These are phyloP conservation scores for Oidiodendron maius DNA, from an alignment of 495 filamentous ascomycete genomes.

Conservation along the genomic window DNA sequence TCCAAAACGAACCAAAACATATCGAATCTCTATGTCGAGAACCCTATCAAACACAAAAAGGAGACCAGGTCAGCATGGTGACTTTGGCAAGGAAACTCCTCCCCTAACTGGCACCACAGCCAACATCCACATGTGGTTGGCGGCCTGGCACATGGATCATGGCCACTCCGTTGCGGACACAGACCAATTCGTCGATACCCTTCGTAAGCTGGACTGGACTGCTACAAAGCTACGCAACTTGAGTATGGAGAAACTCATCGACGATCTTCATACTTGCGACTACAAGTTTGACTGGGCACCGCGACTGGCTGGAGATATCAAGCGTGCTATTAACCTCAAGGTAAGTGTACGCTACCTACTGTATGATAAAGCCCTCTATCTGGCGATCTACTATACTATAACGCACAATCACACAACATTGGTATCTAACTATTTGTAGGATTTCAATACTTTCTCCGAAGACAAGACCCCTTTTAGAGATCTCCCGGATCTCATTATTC, in stretches of 20 bases:
- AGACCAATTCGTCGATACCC: not conserved
- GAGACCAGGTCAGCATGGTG: not conserved
- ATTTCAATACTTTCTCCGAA: not conserved
- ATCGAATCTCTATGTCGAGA: no score
- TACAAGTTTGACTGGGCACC: not conserved
- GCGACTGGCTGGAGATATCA: not conserved
- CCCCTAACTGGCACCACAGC: not conserved
- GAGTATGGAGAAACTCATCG: not conserved
- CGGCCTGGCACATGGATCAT: not conserved
- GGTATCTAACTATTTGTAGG: not conserved
- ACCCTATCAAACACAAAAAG: no score
- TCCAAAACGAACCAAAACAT: no score
- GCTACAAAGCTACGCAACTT: not conserved
- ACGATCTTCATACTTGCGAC: not conserved
- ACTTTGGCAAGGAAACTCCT: not conserved
- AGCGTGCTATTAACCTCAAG: not conserved
- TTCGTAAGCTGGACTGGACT: not conserved
- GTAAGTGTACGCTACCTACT: not conserved
- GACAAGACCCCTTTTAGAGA: not conserved
- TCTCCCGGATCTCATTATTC: not conserved
- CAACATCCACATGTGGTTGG: not conserved
- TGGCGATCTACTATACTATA: not conserved
- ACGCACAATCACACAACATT: not conserved
- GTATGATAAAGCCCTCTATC: no score
- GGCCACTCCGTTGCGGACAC: not conserved